phyloP scores from a whole-genome alignment of 129 eudicot species.

The Kitagawia praeruptora region DNA sequence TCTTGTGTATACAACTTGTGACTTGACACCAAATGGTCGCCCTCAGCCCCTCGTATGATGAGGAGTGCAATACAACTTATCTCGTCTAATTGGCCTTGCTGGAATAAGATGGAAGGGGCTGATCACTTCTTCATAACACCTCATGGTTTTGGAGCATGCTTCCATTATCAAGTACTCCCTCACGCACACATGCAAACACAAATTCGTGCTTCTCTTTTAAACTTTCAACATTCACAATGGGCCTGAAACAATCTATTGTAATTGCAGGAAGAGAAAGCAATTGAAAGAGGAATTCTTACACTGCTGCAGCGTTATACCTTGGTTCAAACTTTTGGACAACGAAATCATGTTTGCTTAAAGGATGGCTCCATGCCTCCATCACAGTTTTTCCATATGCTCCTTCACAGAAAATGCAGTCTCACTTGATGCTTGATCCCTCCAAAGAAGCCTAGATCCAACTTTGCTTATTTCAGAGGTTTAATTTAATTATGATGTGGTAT shows the following conservation, averaged over 20 bases:
- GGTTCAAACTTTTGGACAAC: constrained; percentile 92
- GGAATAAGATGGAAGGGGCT: too few relatives aligned
- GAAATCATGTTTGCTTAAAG: constrained; percentile 88
- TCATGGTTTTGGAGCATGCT: too few relatives aligned
- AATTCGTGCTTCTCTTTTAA: background rate
- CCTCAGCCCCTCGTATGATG: too few relatives aligned
- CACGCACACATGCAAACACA: too few relatives aligned
- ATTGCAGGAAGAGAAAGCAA: constrained; percentile 91
- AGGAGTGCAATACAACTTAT: too few relatives aligned
- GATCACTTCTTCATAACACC: too few relatives aligned
- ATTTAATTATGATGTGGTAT: too few relatives aligned
- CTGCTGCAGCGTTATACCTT: constrained; percentile 82
- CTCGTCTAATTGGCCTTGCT: too few relatives aligned
- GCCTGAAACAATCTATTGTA: constrained; percentile 2
- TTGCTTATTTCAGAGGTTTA: constrained; percentile 89
- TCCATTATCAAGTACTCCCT: too few relatives aligned
- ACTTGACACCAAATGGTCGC: too few relatives aligned
- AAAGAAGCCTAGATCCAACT: constrained; percentile 77
- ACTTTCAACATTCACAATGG: background rate
- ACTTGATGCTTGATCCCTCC: too few relatives aligned
- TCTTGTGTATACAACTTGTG: too few relatives aligned
- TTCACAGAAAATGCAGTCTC: constrained; percentile 90
- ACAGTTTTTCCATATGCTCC: constrained; percentile 94
- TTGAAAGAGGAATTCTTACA: constrained; percentile 84
- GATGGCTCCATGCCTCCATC: constrained; percentile 79